Evolutionary conservation across 768 basidiomycete genomes (phyloP).

Genomic region (Mycena pura): DNA sequence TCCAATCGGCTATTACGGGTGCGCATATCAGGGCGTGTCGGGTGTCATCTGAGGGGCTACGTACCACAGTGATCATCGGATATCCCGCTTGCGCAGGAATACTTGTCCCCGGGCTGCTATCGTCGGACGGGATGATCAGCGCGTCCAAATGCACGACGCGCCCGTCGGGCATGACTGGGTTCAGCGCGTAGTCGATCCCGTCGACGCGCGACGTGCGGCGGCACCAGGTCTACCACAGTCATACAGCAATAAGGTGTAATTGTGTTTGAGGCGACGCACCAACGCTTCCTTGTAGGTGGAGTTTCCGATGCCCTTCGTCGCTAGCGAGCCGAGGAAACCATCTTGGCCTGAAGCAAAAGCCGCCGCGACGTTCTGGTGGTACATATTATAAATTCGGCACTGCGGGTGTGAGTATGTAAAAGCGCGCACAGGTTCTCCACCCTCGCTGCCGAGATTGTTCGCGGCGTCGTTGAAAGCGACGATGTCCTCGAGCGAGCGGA

Average conservation of each 20-base stretch:
- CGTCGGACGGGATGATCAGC: constrained; percentile 25
- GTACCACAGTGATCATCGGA: constrained; percentile 51
- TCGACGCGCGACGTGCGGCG: constrained; percentile 22
- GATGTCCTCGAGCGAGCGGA: constrained; percentile 23
- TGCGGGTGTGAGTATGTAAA: not conserved
- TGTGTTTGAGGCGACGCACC: not conserved
- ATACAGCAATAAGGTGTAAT: not conserved
- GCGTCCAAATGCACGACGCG: constrained; percentile 22
- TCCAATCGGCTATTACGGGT: constrained; percentile 21
- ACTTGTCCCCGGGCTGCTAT: constrained; percentile 29
- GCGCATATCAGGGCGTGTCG: not conserved
- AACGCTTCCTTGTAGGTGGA: constrained; percentile 24
- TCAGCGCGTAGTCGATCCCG: constrained; percentile 26
- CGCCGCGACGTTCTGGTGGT: constrained; percentile 13
- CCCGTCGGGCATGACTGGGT: constrained; percentile 23
- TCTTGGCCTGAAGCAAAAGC: constrained; percentile 27
- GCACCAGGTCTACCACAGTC: constrained; percentile 19
- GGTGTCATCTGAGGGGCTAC: not conserved
- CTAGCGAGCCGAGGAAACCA: constrained; percentile 21
- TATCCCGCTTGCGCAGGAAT: constrained; percentile 52
- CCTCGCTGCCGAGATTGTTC: constrained; percentile 17
- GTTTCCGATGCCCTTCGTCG: constrained; percentile 23
- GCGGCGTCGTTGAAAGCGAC: constrained; percentile 27
- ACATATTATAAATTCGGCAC: not conserved
- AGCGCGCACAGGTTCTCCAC: constrained; percentile 18